phyloP scores from a whole-genome alignment of 2,329 filamentous ascomycete genomes.

The Cytospora schulzeri region DNA sequence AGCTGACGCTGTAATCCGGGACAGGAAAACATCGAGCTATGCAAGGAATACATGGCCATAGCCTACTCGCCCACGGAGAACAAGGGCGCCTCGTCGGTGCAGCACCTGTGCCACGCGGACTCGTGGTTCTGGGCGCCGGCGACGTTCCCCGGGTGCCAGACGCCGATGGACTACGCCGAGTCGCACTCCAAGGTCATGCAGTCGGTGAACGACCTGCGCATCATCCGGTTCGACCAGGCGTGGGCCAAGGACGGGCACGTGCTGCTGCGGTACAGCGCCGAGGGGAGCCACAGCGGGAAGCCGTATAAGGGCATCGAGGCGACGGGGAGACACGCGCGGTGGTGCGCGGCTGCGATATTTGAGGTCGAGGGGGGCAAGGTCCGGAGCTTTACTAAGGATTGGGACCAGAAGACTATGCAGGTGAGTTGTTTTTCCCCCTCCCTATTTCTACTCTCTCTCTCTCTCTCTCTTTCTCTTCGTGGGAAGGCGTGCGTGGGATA shows the following conservation, averaged over 20 bases:
- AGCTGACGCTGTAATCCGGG: background rate
- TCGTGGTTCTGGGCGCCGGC: constrained; percentile 26
- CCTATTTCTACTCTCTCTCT: too few relatives aligned
- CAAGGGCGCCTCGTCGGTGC: constrained; percentile 21
- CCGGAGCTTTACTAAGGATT: constrained; percentile 25
- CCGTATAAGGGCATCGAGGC: constrained; percentile 32
- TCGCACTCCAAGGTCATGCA: constrained; percentile 32
- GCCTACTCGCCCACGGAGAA: constrained; percentile 23
- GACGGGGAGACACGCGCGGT: constrained; percentile 29
- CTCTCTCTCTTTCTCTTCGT: background rate
- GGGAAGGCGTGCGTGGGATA: background rate
- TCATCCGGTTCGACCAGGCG: constrained; percentile 31
- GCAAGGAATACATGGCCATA: constrained; percentile 26
- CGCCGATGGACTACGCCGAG: constrained; percentile 31
- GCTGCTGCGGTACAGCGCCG: constrained; percentile 32
- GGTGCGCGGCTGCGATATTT: constrained; percentile 31
- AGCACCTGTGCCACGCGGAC: constrained; percentile 25
- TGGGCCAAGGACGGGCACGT: constrained; percentile 33
- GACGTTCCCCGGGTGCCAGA: constrained; percentile 25
- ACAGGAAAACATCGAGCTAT: constrained; percentile 23
- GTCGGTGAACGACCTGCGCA: constrained; percentile 30
- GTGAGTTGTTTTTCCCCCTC: background rate
- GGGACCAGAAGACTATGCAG: constrained; percentile 28
- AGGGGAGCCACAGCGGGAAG: constrained; percentile 31
- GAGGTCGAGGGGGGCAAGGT: constrained; percentile 31